Percentiles rank a stretch among this genome's conserved stretches.
Conservation (phyloP, 306 rosid species). For the Quercus mongolica region DNA sequence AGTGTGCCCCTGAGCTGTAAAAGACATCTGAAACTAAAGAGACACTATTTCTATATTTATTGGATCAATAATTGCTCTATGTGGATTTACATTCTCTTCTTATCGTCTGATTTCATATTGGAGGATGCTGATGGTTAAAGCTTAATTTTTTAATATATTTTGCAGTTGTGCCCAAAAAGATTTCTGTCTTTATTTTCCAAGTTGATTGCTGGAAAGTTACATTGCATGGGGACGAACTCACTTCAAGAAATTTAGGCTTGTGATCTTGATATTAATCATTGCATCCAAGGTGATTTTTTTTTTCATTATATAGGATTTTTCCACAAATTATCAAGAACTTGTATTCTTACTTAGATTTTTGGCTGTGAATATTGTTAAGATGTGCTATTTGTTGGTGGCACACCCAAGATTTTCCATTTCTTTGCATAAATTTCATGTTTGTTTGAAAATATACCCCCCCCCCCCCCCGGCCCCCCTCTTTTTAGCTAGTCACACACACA, state of each 20-base stretch:
- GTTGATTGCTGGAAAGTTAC: conserved; percentile 85
- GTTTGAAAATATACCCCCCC: too few relatives aligned
- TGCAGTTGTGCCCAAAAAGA: conserved; percentile 84
- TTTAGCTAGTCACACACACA: too few relatives aligned
- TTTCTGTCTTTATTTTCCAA: conserved; percentile 64
- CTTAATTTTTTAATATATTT: not conserved
- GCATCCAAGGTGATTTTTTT: conserved; percentile 4
- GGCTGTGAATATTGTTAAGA: not conserved
- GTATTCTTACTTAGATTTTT: not conserved
- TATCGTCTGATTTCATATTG: not conserved
- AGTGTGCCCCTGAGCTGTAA: not conserved
- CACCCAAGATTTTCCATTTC: not conserved
- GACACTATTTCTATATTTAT: not conserved
- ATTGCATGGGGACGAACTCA: conserved; percentile 72
- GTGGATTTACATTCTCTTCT: too few relatives aligned
- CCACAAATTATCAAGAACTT: not conserved
- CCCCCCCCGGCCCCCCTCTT: too few relatives aligned
- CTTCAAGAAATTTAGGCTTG: conserved; percentile 54
- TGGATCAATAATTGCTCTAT: not conserved
- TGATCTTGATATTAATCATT: conserved; percentile 17
- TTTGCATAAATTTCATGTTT: not conserved
- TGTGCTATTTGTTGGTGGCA: not conserved
- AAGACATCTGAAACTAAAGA: not conserved
- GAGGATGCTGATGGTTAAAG: conserved; percentile 8
- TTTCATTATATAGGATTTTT: not conserved